A percentile compares a stretch with the other conserved stretches of the same genome.
Evolutionary conservation across 2,329 filamentous ascomycete species (phyloP).

Genomic region (Fusarium odoratissimum): DNA sequence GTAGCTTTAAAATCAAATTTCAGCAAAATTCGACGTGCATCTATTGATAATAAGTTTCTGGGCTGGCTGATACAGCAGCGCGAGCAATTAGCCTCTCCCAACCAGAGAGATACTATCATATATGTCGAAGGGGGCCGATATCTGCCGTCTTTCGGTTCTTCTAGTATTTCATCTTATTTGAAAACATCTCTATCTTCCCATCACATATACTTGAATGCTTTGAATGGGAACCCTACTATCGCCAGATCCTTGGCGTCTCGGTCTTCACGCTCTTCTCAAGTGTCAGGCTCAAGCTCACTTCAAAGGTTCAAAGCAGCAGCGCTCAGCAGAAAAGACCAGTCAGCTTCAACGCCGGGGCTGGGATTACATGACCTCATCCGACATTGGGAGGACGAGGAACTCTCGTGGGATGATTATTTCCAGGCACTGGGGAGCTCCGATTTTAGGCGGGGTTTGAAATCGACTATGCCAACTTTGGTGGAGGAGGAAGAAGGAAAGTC

Average conservation of each 20-base stretch:
- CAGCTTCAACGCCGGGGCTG: background rate
- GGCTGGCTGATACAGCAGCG: background rate
- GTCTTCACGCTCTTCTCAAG: background rate
- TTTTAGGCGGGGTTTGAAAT: background rate
- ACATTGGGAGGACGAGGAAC: background rate
- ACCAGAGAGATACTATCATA: background rate
- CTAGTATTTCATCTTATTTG: background rate
- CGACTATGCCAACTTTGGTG: background rate
- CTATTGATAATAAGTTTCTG: background rate
- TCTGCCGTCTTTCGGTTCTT: background rate
- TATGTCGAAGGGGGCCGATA: background rate
- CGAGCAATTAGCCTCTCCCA: background rate
- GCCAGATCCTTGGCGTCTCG: background rate
- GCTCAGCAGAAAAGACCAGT: background rate
- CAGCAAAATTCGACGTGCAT: background rate
- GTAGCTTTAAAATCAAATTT: background rate
- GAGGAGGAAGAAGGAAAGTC: background rate
- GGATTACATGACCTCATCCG: background rate
- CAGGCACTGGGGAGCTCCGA: background rate
- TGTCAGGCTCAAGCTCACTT: constrained; percentile 1
- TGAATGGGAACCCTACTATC: background rate
- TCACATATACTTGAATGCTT: background rate
- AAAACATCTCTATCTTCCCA: background rate
- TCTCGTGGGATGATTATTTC: background rate
- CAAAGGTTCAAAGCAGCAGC: background rate